Evolutionary conservation across 331 rosid genomes (phyloP).

Genomic region (Rhamnella rubrinervis): DNA sequence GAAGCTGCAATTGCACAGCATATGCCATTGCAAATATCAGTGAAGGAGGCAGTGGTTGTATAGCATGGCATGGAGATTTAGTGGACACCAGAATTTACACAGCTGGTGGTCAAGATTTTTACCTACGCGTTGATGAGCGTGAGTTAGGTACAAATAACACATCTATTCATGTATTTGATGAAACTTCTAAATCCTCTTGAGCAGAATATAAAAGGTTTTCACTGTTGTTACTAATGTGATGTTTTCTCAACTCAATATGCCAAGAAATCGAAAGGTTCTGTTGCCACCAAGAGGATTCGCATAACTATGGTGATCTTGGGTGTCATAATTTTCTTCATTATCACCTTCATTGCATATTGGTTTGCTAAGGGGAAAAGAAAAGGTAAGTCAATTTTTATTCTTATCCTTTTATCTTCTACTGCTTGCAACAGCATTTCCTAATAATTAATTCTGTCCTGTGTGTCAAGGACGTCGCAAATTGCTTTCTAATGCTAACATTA

Average conservation of each 20-base stretch:
- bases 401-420: too few species aligned
- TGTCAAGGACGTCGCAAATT: conserved; percentile 13
- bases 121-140: conserved; percentile 38
- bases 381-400: conserved; percentile 9
- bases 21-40: conserved; percentile 36
- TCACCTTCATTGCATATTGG: conserved; percentile 6
- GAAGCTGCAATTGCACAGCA: conserved; percentile 43
- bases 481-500: not conserved
- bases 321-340: conserved; percentile 6
- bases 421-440: not conserved
- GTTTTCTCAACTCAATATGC: conserved; percentile 23
- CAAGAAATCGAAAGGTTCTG: conserved; percentile 4
- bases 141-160: conserved; percentile 30
- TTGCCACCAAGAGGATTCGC: conserved; percentile 3
- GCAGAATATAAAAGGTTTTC: not conserved
- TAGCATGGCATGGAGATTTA: conserved; percentile 43
- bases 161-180: not conserved
- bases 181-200: too few species aligned
- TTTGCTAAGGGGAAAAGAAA: conserved; percentile 1
- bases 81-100: conserved; percentile 28
- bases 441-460: not conserved
- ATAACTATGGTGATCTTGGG: conserved; percentile 9
- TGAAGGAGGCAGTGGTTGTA: conserved; percentile 36
- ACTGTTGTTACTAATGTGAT: not conserved
- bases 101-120: conserved; percentile 36